Percentiles rank a stretch among this genome's conserved stretches.
These are phyloP conservation scores for Phialophora tarda DNA, from an alignment of 2,329 filamentous ascomycete genomes.

Conservation along the genomic window DNA sequence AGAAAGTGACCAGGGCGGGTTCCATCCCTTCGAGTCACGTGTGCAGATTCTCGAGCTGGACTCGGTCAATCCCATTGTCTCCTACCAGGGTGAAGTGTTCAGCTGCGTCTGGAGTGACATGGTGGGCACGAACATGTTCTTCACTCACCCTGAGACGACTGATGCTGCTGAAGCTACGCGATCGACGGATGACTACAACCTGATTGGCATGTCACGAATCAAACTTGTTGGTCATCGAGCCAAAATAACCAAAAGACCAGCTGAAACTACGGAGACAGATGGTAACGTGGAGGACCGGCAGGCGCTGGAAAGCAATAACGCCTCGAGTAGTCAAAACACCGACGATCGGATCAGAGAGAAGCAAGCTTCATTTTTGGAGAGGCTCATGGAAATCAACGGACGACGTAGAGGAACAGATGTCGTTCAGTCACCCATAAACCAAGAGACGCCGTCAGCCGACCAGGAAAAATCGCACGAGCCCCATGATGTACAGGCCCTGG, in stretches of 20 bases:
- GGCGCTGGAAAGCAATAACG: conserved; percentile 8
- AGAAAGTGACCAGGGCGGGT: conserved; percentile 47
- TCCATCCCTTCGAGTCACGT: conserved; percentile 43
- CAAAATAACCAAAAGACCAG: conserved; percentile 57
- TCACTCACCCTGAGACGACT: conserved; percentile 63
- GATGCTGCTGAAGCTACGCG: conserved; percentile 39
- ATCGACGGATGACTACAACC: conserved; percentile 63
- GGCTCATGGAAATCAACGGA: conserved; percentile 68
- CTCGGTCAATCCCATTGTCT: conserved; percentile 74
- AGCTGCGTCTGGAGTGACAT: conserved; percentile 81
- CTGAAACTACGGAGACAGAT: conserved; percentile 12
- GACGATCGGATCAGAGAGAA: conserved; percentile 44
- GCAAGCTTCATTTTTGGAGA: conserved; percentile 66
- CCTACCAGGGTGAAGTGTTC: conserved; percentile 78
- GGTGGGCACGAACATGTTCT: conserved; percentile 82
- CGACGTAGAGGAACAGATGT: conserved; percentile 68
- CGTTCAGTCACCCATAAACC: conserved; percentile 57
- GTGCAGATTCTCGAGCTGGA: conserved; percentile 86
- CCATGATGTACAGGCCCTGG: conserved; percentile 45
- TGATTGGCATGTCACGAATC: conserved; percentile 72
- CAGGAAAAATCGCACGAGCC: conserved; percentile 45
- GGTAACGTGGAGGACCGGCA: conserved; percentile 12
- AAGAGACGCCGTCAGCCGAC: conserved; percentile 47
- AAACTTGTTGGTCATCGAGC: conserved; percentile 72
- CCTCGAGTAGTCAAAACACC: conserved; percentile 8